A percentile compares a stretch with the other conserved stretches of the same genome.
Evolutionary conservation across 805 yeast species (phyloP).

Genomic region (Wickerhamiella nectarea): DNA sequence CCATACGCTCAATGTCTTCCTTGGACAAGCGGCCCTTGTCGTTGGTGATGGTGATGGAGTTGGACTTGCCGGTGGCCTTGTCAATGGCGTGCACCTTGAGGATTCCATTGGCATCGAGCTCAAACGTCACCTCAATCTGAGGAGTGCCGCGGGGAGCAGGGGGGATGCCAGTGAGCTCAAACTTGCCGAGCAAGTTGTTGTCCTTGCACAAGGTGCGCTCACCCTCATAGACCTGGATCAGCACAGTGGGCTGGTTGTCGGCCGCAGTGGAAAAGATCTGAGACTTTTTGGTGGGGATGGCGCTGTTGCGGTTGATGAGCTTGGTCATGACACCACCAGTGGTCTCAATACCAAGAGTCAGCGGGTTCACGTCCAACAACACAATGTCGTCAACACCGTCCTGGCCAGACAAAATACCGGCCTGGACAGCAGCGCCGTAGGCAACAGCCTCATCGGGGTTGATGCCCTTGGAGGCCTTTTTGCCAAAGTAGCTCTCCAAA

Average conservation of each 20-base stretch:
- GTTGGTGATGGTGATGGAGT: slow-evolving; percentile 81
- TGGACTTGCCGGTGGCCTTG: slow-evolving; percentile 87
- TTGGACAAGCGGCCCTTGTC: slow-evolving; percentile 89
- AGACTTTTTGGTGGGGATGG: slow-evolving; percentile 89
- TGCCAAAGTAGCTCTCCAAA: slow-evolving; percentile 76
- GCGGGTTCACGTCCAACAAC: slow-evolving; percentile 83
- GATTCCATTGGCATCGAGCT: slow-evolving; percentile 76
- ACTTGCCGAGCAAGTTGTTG: slow-evolving; percentile 78
- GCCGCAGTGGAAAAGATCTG: slow-evolving; percentile 93
- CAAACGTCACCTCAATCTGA: slow-evolving; percentile 81
- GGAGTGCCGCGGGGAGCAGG: slow-evolving; percentile 90
- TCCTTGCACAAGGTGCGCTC: slow-evolving; percentile 92
- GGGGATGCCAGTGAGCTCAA: slow-evolving; percentile 75
- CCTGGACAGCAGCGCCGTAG: slow-evolving; percentile 98
- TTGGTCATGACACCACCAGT: slow-evolving; percentile 97
- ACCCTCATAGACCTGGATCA: slow-evolving; percentile 91
- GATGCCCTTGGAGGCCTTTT: slow-evolving; percentile 92
- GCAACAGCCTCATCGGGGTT: slow-evolving; percentile 99
- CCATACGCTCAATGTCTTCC: slow-evolving; percentile 96
- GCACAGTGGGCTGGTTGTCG: slow-evolving; percentile 90
- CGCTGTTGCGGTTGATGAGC: slow-evolving; percentile 85
- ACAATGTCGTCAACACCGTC: slow-evolving; percentile 84
- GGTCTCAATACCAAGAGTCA: slow-evolving; percentile 91
- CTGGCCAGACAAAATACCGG: slow-evolving; percentile 94
- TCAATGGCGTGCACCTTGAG: slow-evolving; percentile 78